phyloP scores from a whole-genome alignment of 2,329 filamentous ascomycete species.

The Xylogone sp. region DNA sequence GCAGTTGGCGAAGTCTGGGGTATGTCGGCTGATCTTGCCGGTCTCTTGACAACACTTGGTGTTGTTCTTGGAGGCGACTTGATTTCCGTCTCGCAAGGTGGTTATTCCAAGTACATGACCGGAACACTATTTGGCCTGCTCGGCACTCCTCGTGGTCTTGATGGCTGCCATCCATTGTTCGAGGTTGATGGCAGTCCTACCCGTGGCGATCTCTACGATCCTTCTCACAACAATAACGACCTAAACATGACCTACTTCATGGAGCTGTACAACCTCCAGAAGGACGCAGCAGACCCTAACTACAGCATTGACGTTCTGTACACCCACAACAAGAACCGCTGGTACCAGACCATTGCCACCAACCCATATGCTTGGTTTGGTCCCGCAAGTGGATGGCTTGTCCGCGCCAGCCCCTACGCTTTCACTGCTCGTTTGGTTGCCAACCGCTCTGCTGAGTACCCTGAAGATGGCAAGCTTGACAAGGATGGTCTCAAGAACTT shows the following conservation, averaged over 20 bases:
- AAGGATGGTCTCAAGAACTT: conserved; percentile 17
- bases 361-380: conserved; percentile 30
- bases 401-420: conserved; percentile 20
- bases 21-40: conserved; percentile 34
- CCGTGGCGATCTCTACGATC: conserved; percentile 39
- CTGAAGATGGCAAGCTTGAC: not conserved
- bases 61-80: conserved; percentile 38
- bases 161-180: conserved; percentile 47
- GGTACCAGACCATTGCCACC: conserved; percentile 23
- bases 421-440: conserved; percentile 25
- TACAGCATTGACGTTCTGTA: conserved; percentile 27
- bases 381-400: conserved; percentile 23
- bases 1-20: conserved; percentile 30
- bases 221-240: conserved; percentile 14
- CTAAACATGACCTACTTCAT: conserved; percentile 18
- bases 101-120: conserved; percentile 5
- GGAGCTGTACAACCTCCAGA: conserved; percentile 17
- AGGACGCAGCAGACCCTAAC: conserved; percentile 8
- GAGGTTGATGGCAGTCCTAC: conserved; percentile 49
- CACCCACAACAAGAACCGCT: conserved; percentile 12
- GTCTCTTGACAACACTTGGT: conserved; percentile 34
- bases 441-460: conserved; percentile 20
- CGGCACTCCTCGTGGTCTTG: conserved; percentile 39
- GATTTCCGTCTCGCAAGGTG: conserved; percentile 37
- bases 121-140: conserved; percentile 19